Base-by-base conservation (phyloP, 129 eudicot species). In the Flaveria brownii region DNA sequence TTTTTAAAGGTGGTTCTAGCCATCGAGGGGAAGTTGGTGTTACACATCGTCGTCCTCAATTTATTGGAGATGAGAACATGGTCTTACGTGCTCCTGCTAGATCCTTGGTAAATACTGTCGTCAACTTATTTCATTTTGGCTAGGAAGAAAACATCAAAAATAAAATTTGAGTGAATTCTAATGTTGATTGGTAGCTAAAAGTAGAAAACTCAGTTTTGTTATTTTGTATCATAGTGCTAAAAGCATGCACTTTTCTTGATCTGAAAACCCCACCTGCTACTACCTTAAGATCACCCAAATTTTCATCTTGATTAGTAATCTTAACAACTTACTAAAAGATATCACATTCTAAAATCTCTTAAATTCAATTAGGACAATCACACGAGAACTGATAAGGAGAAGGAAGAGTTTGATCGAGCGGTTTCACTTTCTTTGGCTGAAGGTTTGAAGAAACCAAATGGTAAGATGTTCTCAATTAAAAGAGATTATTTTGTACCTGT, bases 21-120 rank as follows among this genome's bases (percentile, higher is more conserved):
- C 73, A 68, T 47, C 81, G 91, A 9, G 77, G 76, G 59, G 75
- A 26, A 43, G 65, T 76, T 16, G 68, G 72, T 20, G 78, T 85
- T 60, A 82, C 81, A 13, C 82, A 80, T 54, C 91, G 64, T 23
- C 92, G 85, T 5, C 88, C 92, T 9, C 97, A 87, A 85, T 86
- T 82, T 87, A 85, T 81, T n/a, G 98, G 95, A 26, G 97, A 94
- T 77, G 98, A 91, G 64, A 88, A 81, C 76, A 91, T 89, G 96
- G 84, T 82, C 47, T 84, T 89, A 84, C 84, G 90, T 7, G 97
- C 96, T 82, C 97, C 98, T 1, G 75, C 69, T 78, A 79, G 91
- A 87, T 88, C 96, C 15, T 60, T 88, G 96, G 97, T 90, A 90
- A 82, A 47, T 71, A 33, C 2, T 51, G 14, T 78, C 70, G 18